Percentiles rank a stretch among this genome's conserved stretches.
Conservation (phyloP, 1,284 basidiomycete genomes). For the Ganoderma lucidum region DNA sequence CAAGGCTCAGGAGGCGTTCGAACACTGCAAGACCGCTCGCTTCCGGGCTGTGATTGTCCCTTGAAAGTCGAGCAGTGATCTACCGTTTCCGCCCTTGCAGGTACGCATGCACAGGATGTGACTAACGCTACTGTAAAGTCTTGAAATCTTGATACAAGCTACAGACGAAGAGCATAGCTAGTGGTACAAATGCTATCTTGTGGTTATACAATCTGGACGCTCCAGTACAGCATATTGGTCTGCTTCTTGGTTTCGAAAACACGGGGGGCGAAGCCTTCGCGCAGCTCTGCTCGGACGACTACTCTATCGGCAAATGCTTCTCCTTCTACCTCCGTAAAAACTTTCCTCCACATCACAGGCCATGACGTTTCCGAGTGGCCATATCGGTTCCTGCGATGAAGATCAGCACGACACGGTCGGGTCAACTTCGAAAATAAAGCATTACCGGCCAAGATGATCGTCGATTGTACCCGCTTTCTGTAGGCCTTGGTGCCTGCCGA, state of each 20-base stretch:
- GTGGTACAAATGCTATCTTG: background rate
- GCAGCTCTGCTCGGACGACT: slow-evolving; percentile 35
- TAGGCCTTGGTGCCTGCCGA: slow-evolving; percentile 45
- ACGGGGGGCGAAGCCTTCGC: slow-evolving; percentile 22
- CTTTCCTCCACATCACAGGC: slow-evolving; percentile 39
- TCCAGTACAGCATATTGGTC: slow-evolving; percentile 37
- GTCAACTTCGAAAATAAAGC: background rate
- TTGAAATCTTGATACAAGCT: background rate
- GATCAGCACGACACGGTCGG: background rate
- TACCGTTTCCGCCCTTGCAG: background rate
- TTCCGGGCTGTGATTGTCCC: slow-evolving; percentile 42
- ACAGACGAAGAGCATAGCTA: background rate
- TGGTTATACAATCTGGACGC: slow-evolving; percentile 35
- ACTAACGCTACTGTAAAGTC: background rate
- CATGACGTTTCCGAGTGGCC: slow-evolving; percentile 41
- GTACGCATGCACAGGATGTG: background rate
- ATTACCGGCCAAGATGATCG: slow-evolving; percentile 40
- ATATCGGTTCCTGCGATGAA: slow-evolving; percentile 37
- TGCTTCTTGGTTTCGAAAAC: slow-evolving; percentile 20
- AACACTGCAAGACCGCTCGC: slow-evolving; percentile 33
- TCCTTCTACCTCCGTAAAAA: slow-evolving; percentile 38
- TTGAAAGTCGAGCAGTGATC: slow-evolving; percentile 11
- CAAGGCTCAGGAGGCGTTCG: slow-evolving; percentile 39
- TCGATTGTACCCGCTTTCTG: slow-evolving; percentile 39
- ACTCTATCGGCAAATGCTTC: slow-evolving; percentile 34